These are phyloP conservation scores for Sutorius eximius DNA, from an alignment of 1,284 basidiomycete genomes.

Conservation along the genomic window DNA sequence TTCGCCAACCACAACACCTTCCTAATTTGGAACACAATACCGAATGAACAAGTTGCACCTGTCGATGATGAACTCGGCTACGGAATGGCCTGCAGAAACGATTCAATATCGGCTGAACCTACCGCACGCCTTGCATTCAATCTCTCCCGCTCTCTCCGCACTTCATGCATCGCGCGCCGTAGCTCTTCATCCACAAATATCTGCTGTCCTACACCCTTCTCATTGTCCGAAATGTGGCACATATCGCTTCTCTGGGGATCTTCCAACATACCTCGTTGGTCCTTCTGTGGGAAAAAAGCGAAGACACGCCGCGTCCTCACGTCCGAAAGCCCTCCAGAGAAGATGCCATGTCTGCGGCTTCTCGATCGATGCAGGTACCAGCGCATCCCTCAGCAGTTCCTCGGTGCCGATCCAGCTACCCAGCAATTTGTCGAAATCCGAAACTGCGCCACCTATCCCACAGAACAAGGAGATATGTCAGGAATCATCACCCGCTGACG, in stretches of 20 bases:
- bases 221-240: constrained; percentile 56
- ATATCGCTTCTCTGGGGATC: constrained; percentile 38
- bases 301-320: constrained; percentile 1
- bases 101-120: constrained; percentile 49
- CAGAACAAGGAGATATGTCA: neutral
- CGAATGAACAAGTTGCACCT: neutral
- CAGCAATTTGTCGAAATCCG: neutral
- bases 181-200: constrained; percentile 32
- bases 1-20: constrained; percentile 26
- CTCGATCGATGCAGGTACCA: constrained; percentile 2
- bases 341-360: constrained; percentile 27
- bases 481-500: neutral
- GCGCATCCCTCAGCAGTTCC: neutral
- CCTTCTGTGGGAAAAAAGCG: constrained; percentile 14
- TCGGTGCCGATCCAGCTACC: neutral
- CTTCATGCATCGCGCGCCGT: constrained; percentile 50
- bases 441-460: neutral
- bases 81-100: constrained; percentile 36
- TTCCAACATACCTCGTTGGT: constrained; percentile 13
- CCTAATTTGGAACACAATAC: constrained; percentile 24
- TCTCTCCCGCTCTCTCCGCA: constrained; percentile 59
- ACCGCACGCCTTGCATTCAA: constrained; percentile 45
- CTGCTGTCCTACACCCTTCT: constrained; percentile 24
- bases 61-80: constrained; percentile 5
- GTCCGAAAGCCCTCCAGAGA: constrained; percentile 6